phyloP scores from a whole-genome alignment of 306 rosid genomes.

The Cucurbita maxima region DNA sequence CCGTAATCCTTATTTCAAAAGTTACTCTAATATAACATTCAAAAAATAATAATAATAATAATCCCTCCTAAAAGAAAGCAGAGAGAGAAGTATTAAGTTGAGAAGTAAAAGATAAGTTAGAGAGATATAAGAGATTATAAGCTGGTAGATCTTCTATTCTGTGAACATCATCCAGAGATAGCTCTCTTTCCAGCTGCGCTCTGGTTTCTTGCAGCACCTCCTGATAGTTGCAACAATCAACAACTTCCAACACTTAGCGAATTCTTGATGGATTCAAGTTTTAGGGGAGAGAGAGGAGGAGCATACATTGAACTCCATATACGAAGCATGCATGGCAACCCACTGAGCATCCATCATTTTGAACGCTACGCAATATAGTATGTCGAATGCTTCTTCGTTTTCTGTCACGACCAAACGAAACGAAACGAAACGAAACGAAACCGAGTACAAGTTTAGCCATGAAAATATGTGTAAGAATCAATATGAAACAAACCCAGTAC shows the following conservation, averaged over 20 bases:
- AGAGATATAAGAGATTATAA: constrained; percentile 48
- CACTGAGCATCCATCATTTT: constrained; percentile 97
- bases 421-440: too few relatives aligned
- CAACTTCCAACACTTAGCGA: neutral
- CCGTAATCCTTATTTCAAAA: too few relatives aligned
- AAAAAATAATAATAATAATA: too few relatives aligned
- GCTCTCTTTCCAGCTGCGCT: constrained; percentile 75
- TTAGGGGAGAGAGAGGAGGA: constrained; percentile 8
- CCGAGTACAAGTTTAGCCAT: neutral
- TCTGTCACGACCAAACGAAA: constrained; percentile 24
- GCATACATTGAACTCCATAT: constrained; percentile 83
- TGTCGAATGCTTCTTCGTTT: constrained; percentile 72
- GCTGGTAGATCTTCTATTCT: constrained; percentile 75
- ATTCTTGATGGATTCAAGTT: neutral
- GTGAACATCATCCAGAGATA: constrained; percentile 63
- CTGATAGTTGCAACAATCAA: constrained; percentile 25
- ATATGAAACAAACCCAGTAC: constrained; percentile 18
- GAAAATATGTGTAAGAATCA: neutral
- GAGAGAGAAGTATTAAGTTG: too few relatives aligned
- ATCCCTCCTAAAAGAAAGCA: too few relatives aligned
- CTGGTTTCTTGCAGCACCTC: constrained; percentile 71
- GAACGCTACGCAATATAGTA: constrained; percentile 66
- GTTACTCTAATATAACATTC: too few relatives aligned
- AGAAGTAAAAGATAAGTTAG: too few relatives aligned
- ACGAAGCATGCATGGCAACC: constrained; percentile 89